A percentile compares a stretch with the other conserved stretches of the same genome.
Evolutionary conservation across 2,329 filamentous ascomycete genomes (phyloP).

Genomic region (Myriosclerotinia duriaeana): DNA sequence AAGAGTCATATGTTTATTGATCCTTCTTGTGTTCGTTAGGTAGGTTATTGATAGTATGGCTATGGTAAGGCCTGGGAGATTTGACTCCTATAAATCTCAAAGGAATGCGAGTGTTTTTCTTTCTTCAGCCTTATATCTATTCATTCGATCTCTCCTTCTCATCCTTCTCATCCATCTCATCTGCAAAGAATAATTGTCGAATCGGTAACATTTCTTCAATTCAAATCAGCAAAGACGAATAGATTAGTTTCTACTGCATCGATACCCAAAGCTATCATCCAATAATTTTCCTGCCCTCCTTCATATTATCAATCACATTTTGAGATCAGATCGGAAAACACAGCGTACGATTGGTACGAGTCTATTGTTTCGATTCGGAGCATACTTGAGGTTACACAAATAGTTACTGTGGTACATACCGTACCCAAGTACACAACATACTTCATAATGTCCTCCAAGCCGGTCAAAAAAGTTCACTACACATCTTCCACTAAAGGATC

Average conservation of each 20-base stretch:
- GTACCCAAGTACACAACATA: background rate
- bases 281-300: background rate
- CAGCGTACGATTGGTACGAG: conserved; percentile 14
- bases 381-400: conserved; percentile 3
- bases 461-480: conserved; percentile 20
- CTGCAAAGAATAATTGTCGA: conserved; percentile 9
- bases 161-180: background rate
- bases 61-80: conserved; percentile 9
- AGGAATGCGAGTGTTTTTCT: conserved; percentile 14
- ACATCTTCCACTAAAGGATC: conserved; percentile 21
- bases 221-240: background rate
- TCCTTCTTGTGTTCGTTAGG: conserved; percentile 19
- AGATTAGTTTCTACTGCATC: conserved; percentile 13
- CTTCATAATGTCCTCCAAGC: conserved; percentile 18
- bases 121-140: conserved; percentile 19
- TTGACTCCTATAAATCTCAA: conserved; percentile 12
- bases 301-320: background rate
- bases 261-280: background rate
- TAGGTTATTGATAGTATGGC: background rate
- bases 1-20: conserved; percentile 25
- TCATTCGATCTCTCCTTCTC: background rate
- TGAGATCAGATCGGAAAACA: conserved; percentile 11
- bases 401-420: conserved; percentile 9
- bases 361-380: conserved; percentile 4
- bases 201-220: background rate